Evolutionary conservation across 2,329 filamentous ascomycete genomes (phyloP), one percentile per base, ranked within the genome.

Genomic region (Aspergillus sp.): DNA sequence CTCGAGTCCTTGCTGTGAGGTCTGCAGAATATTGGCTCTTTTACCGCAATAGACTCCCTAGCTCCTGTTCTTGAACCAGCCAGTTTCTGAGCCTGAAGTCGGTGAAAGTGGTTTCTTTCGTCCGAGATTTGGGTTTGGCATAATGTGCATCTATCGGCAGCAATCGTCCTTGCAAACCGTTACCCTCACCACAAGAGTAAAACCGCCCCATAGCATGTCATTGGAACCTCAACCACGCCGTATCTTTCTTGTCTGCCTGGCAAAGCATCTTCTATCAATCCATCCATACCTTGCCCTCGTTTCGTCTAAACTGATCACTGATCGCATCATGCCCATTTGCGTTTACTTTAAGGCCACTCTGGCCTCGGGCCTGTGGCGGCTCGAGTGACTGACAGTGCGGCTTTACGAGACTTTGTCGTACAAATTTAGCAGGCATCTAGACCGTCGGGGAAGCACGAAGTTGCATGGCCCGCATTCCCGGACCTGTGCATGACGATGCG

Each of bases 381-480:
- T 30, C 28, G 28, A 25, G 23, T 15, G 13, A 15, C 15, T 30
- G 47, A 17, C 10, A 8, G 23, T 28, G 25, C 9, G 12, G 23
- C 5, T 50, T 30, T 17, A 49, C 25, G 15, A 49, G 47, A 49
- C 13, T 15, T 15, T 10, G 23, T 17, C 10, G 21, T 30, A 17
- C 25, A 30, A 50, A 19, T 28, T 50, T 10, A 50, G 13, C 28
- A n/a, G 8, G 32, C 53, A 38, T 55, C 52, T 38, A 38, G 36
- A 50, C 47, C 25, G 23, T 51, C 52, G 53, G 50, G 43, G 43
- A 49, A 58, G 43, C 19, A 54, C 32, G 28, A 21, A 25, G n/a
- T 50, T 23, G 47, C 60, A 62, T 59, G 51, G 21, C 21, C 56
- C 48, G 41, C 60, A 62, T 62, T 59, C 60, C 51, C 52, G 39